These are phyloP conservation scores for Quillaja saponaria DNA, from an alignment of 306 rosid genomes.

Conservation along the genomic window DNA sequence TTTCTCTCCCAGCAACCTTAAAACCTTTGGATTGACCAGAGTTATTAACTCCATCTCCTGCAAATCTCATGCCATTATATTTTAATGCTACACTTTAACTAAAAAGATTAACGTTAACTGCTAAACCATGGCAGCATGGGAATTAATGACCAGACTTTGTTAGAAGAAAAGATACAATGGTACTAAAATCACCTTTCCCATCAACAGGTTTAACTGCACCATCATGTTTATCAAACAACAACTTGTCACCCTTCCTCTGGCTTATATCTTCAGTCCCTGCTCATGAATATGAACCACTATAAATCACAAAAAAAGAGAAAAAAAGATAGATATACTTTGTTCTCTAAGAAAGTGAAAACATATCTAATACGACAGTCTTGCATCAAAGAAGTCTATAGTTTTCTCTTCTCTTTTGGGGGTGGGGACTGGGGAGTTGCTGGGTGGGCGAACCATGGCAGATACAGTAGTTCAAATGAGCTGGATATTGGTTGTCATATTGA, in stretches of 20 bases:
- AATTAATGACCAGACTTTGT: slow-evolving; percentile 13
- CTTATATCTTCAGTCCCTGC: slow-evolving; percentile 52
- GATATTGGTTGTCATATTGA: too few relatives aligned
- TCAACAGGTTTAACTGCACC: slow-evolving; percentile 40
- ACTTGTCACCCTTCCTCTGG: slow-evolving; percentile 48
- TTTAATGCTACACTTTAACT: slow-evolving; percentile 7
- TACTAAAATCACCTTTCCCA: slow-evolving; percentile 44
- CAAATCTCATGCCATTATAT: slow-evolving; percentile 25
- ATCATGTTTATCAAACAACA: slow-evolving; percentile 45
- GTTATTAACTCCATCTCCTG: slow-evolving; percentile 52
- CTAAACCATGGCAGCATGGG: slow-evolving; percentile 3
- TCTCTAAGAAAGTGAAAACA: too few relatives aligned
- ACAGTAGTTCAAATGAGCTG: too few relatives aligned
- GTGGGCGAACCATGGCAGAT: too few relatives aligned
- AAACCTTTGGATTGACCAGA: slow-evolving; percentile 55
- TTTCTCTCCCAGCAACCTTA: slow-evolving; percentile 68
- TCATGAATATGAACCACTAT: slow-evolving; percentile 24
- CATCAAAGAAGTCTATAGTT: too few relatives aligned
- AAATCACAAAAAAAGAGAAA: slow-evolving; percentile 23
- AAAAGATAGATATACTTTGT: not conserved
- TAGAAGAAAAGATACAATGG: not conserved
- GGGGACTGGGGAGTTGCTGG: too few relatives aligned
- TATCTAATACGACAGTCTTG: too few relatives aligned
- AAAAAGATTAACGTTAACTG: slow-evolving; percentile 12
- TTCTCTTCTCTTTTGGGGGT: too few relatives aligned